A percentile compares a stretch with the other conserved stretches of the same genome.
Evolutionary conservation across 306 rosid genomes (phyloP).

Genomic region (Hippophae tibetana): DNA sequence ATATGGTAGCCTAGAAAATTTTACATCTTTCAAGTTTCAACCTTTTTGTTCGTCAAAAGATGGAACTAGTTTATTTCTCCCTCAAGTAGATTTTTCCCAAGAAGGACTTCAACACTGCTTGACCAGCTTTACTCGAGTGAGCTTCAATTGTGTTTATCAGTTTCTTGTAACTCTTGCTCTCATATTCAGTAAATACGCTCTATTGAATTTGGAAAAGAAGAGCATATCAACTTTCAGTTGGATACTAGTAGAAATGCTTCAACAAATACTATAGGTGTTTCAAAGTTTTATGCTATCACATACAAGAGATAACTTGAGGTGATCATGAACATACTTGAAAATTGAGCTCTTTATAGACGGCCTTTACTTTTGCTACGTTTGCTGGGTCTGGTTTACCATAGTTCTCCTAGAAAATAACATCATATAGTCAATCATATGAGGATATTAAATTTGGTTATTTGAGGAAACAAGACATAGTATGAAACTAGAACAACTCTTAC

Average conservation of each 20-base stretch:
- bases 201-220: constrained; percentile 14
- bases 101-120: constrained; percentile 81
- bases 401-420: constrained; percentile 45
- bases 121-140: constrained; percentile 67
- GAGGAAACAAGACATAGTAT: neutral
- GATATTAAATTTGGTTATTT: neutral
- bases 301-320: neutral
- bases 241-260: neutral
- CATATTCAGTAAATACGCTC: constrained; percentile 70
- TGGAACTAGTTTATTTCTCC: constrained; percentile 37
- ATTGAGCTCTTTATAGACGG: constrained; percentile 54
- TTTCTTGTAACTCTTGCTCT: constrained; percentile 55
- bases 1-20: constrained; percentile 24
- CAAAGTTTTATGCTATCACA: neutral
- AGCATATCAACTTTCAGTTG: neutral
- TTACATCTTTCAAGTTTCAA: constrained; percentile 4
- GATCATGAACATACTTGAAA: constrained; percentile 42
- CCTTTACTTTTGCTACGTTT: constrained; percentile 63
- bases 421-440: neutral
- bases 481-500: constrained; percentile 23
- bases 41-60: constrained; percentile 10
- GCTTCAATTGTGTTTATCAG: constrained; percentile 57
- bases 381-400: constrained; percentile 60
- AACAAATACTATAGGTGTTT: neutral
- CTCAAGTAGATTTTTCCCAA: constrained; percentile 85